A percentile compares a stretch with the other conserved stretches of the same genome.
These are phyloP conservation scores for Wickerhamomyces kurtzmanii DNA, from an alignment of 805 yeast genomes.

Conservation along the genomic window DNA sequence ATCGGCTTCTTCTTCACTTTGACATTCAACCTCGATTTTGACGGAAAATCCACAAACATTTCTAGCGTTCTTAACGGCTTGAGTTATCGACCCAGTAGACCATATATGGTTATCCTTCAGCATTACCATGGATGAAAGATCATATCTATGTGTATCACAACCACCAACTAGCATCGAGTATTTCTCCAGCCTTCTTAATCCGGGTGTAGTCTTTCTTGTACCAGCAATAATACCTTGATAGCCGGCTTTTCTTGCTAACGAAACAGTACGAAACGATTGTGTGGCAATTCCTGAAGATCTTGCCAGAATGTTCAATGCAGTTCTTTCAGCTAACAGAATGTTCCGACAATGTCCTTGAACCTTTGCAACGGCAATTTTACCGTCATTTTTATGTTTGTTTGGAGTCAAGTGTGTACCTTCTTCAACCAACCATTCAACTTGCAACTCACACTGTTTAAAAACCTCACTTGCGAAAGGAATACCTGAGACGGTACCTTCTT, in stretches of 20 bases:
- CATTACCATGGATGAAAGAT: constrained; percentile 91
- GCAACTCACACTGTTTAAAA: constrained; percentile 61
- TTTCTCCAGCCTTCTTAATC: constrained; percentile 78
- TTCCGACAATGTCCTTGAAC: constrained; percentile 77
- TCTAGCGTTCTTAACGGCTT: constrained; percentile 71
- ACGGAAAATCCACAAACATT: constrained; percentile 80
- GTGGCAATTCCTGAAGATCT: constrained; percentile 87
- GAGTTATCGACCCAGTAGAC: constrained; percentile 86
- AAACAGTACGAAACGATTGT: constrained; percentile 45
- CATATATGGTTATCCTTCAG: constrained; percentile 89
- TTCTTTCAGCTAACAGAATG: constrained; percentile 75
- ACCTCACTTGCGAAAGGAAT: constrained; percentile 87
- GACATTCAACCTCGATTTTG: constrained; percentile 90
- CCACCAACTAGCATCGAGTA: constrained; percentile 96
- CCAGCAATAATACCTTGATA: constrained; percentile 87
- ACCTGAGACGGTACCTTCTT: constrained; percentile 72
- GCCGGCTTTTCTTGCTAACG: constrained; percentile 56
- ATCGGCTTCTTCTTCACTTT: constrained; percentile 72
- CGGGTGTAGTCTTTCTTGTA: constrained; percentile 96
- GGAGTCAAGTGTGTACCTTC: constrained; percentile 61
- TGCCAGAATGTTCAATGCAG: constrained; percentile 73
- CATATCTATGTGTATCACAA: constrained; percentile 86
- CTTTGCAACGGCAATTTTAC: constrained; percentile 65
- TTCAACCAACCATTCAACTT: constrained; percentile 59
- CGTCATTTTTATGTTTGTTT: constrained; percentile 18